Base-by-base conservation (phyloP, 805 yeast species). In the Dipodascopsis tothii region DNA sequence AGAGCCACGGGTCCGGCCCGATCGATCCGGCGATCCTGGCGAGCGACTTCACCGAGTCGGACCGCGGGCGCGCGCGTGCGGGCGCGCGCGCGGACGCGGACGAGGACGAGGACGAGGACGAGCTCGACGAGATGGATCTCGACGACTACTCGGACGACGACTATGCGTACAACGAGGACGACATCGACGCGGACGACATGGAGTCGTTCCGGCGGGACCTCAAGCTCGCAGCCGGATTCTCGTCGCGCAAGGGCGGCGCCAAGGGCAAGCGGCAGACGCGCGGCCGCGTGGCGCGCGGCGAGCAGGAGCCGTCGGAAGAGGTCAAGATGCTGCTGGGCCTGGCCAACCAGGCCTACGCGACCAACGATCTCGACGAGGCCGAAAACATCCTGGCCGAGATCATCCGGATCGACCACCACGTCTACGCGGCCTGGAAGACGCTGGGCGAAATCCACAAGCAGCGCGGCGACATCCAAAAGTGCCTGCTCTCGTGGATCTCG, bases 351-450 rank as follows among this genome's bases (percentile, higher is more conserved):
- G 84, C 86, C 0, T 87, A 80, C 68, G 94, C 83, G 1, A 72
- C 72, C 39, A 81, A 82, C 55, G 69, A 68, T 19, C 54, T 61
- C 18, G 62, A 58, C n/a, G 67, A 66, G 37, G 54, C 60, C 3
- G 62, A 57, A 20, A 55, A 54, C 41, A 61, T 66, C 7, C 52
- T 65, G 28, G 50, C 57, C 2, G 71, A 70, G 48, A 94, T 86
- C 9, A 79, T 90, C 47, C 78, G 80, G 54, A 70, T 78, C 42
- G 95, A 87, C 58, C 80, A 84, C 11, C 75, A 75, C 52, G 82
- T 84, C 59, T 81, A 77, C 60, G 77, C 83, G 36, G 96, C 96
- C 0, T 88, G 88, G 68, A 81, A 83, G 56, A 83, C 94, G 0
- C 65, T 87, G 36, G 96, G 96, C 37, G 95, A 84, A 57, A 83